Evolutionary conservation across 2,329 filamentous ascomycete genomes (phyloP).

Genomic region (Colletotrichum destructivum): DNA sequence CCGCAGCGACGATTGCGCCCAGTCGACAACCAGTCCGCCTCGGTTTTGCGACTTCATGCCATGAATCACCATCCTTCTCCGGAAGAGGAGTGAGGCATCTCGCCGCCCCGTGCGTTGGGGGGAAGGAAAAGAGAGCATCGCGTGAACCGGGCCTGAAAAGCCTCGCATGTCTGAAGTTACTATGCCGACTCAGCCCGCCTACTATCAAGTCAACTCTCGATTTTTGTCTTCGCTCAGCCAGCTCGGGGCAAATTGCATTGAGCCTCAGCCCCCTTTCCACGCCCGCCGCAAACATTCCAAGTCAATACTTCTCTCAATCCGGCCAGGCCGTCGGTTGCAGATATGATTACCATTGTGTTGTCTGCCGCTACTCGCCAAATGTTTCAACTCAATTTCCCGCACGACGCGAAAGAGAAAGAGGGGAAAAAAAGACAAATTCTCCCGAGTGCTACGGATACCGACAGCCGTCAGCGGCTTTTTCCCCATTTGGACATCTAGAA

Average conservation of each 20-base stretch:
- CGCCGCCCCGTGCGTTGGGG: background rate
- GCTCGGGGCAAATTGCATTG: slow-evolving; percentile 38
- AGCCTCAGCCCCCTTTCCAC: slow-evolving; percentile 33
- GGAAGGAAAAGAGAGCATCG: background rate
- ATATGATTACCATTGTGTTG: slow-evolving; percentile 4
- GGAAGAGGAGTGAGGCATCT: slow-evolving; percentile 20
- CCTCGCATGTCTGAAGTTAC: slow-evolving; percentile 16
- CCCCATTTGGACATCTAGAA: slow-evolving; percentile 29
- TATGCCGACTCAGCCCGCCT: slow-evolving; percentile 26
- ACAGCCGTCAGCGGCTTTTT: slow-evolving; percentile 21
- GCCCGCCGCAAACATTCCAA: slow-evolving; percentile 21
- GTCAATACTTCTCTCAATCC: slow-evolving; percentile 2
- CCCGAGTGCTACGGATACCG: slow-evolving; percentile 2
- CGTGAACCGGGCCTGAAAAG: slow-evolving; percentile 7
- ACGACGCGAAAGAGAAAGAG: background rate
- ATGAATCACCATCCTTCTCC: background rate
- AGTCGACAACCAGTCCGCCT: slow-evolving; percentile 8
- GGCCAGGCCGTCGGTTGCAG: slow-evolving; percentile 17
- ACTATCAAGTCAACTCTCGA: slow-evolving; percentile 28
- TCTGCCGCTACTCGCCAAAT: slow-evolving; percentile 14
- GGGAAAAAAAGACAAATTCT: background rate
- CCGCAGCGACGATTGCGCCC: slow-evolving; percentile 17
- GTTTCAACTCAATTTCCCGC: slow-evolving; percentile 36
- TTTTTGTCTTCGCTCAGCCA: slow-evolving; percentile 36
- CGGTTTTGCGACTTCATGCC: slow-evolving; percentile 13